Evolutionary conservation across 306 rosid species (phyloP).

Genomic region (Fragaria nilgerrensis): DNA sequence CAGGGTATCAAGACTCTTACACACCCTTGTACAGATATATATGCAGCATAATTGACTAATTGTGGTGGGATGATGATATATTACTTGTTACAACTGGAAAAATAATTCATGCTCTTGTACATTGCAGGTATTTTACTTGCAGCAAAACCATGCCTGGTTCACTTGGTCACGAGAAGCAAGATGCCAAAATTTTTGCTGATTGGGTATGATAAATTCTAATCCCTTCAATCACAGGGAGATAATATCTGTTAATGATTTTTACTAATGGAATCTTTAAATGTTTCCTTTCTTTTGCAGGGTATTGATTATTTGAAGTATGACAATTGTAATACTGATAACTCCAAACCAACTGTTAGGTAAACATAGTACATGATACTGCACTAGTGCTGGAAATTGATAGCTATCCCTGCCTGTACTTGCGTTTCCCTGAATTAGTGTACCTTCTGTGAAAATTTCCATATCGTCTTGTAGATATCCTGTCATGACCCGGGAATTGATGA

Average conservation of each 20-base stretch:
- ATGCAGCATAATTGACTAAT: not conserved
- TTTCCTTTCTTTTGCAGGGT: conserved; percentile 50
- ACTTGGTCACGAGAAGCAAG: conserved; percentile 82
- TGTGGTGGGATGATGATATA: not conserved
- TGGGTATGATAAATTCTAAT: conserved; percentile 54
- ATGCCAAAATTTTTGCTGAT: conserved; percentile 86
- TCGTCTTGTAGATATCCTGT: conserved; percentile 61
- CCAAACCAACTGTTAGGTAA: conserved; percentile 79
- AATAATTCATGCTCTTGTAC: not conserved
- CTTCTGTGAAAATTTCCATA: not conserved
- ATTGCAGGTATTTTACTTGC: conserved; percentile 76
- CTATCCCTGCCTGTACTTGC: not conserved
- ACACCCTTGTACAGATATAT: not conserved
- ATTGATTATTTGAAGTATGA: conserved; percentile 98
- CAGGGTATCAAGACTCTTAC: conserved; percentile 54
- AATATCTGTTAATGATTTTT: not conserved
- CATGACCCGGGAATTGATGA: conserved; percentile 87
- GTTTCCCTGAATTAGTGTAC: not conserved
- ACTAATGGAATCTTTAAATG: not conserved
- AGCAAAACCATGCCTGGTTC: conserved; percentile 96
- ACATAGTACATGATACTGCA: not conserved
- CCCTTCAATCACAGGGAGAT: not conserved
- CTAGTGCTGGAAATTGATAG: not conserved
- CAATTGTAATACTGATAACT: conserved; percentile 67
- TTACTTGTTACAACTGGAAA: not conserved